Base-by-base conservation (phyloP, 768 basidiomycete species). In the Hygrocybe coccinea region DNA sequence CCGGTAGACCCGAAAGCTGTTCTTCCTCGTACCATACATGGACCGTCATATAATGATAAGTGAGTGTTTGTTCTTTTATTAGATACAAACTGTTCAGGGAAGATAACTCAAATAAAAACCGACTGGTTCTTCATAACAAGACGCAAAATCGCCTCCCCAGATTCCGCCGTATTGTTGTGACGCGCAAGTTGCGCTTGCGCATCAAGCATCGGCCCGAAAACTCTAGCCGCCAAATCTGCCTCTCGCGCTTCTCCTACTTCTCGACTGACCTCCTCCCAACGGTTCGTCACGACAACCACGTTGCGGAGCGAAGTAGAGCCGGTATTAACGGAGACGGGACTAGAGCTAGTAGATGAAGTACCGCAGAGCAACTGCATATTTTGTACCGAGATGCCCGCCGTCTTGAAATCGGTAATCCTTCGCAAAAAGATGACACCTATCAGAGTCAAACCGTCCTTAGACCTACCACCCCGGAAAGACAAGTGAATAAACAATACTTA, bases 331-430 rank as follows among this genome's bases (percentile, higher is more conserved):
- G 29, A 29, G 29, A 3, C 8, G 29, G 29, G 8, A 4, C 29
- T 8, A 29, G 29, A 29, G 29, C 29, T 29, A 29, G 29, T 29
- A 6, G 73, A 68, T 48, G 60, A 66, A 29, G 72, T 71, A 17
- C 79, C 79, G 60, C 78, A 80, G 12, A 81, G 68, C 62, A 79
- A 69, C 34, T 69, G 67, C 46, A 79, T 72, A 61, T 79, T 79
- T 58, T 72, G 69, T 33, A 62, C 67, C 24, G 75, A 70, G 1
- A 70, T 67, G 38, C 75, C 76, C 29, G 70, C 69, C 69, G 78
- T 72, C 21, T 74, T 62, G 63, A 70, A 65, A 49, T 76, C 75
- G 2, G 66, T 62, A 57, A 78, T 78, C 35, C 74, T 69, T 57
- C 77, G 76, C 60, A 78, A 65, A 60, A 78, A 78, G 15, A 78